A percentile compares a stretch with the other conserved stretches of the same genome.
Conservation (phyloP, 257 asterid genomes). For the Cynanchum wilfordii region DNA sequence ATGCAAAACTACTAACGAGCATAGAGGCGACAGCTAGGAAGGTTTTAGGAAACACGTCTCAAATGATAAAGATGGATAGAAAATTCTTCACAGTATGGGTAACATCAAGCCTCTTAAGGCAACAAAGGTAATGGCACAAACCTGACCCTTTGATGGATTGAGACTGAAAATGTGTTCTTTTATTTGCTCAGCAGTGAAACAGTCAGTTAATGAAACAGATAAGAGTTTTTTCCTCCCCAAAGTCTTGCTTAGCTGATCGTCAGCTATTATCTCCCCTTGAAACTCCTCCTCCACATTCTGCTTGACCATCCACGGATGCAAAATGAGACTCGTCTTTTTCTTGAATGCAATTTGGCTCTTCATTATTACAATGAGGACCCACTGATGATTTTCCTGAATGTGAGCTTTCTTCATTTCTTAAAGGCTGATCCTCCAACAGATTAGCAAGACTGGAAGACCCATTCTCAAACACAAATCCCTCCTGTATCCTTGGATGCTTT, state of each 20-base stretch:
- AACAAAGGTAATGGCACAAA: slow-evolving; percentile 24
- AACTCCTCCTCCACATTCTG: slow-evolving; percentile 15
- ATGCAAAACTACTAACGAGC: neutral
- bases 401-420: slow-evolving; percentile 7
- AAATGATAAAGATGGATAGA: neutral
- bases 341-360: slow-evolving; percentile 13
- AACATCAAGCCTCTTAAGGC: neutral
- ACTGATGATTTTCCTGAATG: slow-evolving; percentile 10
- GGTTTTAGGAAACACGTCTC: neutral
- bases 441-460: slow-evolving; percentile 22
- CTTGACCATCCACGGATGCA: slow-evolving; percentile 17
- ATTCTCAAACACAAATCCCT: slow-evolving; percentile 18
- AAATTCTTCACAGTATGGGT: neutral
- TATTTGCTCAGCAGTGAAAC: slow-evolving; percentile 53
- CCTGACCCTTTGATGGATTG: slow-evolving; percentile 33
- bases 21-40: neutral
- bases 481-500: slow-evolving; percentile 39
- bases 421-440: slow-evolving; percentile 9
- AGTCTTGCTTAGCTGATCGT: slow-evolving; percentile 18
- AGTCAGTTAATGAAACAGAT: slow-evolving; percentile 57
- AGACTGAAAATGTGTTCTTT: slow-evolving; percentile 53
- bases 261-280: slow-evolving; percentile 18
- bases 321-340: slow-evolving; percentile 25
- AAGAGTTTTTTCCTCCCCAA: slow-evolving; percentile 29
- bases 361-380: slow-evolving; percentile 11